phyloP scores from a whole-genome alignment of 331 rosid genomes.

The Stylosanthes scabra region DNA sequence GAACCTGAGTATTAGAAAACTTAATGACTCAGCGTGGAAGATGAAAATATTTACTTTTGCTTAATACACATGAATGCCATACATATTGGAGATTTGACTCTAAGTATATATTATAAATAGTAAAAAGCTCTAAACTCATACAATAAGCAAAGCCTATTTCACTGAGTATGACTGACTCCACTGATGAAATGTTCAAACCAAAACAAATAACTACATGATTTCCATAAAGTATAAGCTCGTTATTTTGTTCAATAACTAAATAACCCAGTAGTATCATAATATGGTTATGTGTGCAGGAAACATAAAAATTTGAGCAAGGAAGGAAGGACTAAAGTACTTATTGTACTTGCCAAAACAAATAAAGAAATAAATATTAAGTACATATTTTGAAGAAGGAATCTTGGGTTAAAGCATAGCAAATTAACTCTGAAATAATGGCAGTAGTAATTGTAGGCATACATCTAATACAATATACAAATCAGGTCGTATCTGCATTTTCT shows the following conservation, averaged over 20 bases:
- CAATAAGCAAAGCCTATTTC: neutral
- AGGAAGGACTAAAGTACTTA: neutral
- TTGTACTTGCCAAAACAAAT: neutral
- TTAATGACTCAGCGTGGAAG: slow-evolving; percentile 43
- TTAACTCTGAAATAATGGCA: slow-evolving; percentile 19
- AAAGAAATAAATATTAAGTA: neutral
- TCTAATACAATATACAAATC: slow-evolving; percentile 77
- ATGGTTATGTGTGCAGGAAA: slow-evolving; percentile 12
- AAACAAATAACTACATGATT: neutral
- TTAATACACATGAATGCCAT: neutral
- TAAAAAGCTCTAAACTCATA: neutral
- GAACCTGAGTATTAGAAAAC: slow-evolving; percentile 88
- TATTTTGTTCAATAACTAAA: neutral
- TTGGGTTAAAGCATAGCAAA: slow-evolving; percentile 13
- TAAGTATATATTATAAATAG: slow-evolving; percentile 6
- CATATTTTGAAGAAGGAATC: neutral
- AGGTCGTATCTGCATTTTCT: slow-evolving; percentile 75
- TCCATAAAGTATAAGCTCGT: neutral
- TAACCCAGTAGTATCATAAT: neutral
- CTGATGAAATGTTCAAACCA: neutral
- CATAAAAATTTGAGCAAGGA: neutral
- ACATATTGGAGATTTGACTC: slow-evolving; percentile 8
- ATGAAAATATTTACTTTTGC: slow-evolving; percentile 22
- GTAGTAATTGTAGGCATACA: slow-evolving; percentile 58
- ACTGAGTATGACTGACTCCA: neutral